These are phyloP conservation scores for Tylopilus balloui DNA, from an alignment of 768 basidiomycete species.

Conservation along the genomic window DNA sequence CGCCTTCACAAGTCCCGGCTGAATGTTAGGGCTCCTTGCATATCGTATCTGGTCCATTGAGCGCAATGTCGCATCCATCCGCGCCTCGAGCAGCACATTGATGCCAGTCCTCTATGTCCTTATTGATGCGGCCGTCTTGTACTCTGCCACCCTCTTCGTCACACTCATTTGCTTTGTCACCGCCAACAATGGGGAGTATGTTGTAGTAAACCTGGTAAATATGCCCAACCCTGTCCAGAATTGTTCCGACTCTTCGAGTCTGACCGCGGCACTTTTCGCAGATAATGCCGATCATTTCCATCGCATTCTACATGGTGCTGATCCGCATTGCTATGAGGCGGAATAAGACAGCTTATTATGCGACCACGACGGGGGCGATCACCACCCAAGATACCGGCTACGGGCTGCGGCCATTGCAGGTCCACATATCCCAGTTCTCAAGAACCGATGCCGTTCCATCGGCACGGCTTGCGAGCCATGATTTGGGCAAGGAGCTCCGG, in stretches of 20 bases:
- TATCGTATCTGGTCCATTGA: not conserved
- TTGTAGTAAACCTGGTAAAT: not conserved
- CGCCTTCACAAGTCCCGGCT: not conserved
- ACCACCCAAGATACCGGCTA: not conserved
- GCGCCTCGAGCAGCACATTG: not conserved
- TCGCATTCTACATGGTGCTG: not conserved
- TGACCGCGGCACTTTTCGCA: not conserved
- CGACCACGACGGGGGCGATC: not conserved
- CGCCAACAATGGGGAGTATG: not conserved
- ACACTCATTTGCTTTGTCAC: not conserved
- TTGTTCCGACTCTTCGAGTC: not conserved
- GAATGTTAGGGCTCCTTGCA: not conserved
- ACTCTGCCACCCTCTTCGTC: not conserved
- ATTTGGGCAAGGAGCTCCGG: not conserved
- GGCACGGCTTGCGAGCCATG: not conserved
- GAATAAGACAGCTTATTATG: not conserved
- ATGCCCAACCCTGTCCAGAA: not conserved
- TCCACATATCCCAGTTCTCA: not conserved
- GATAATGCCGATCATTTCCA: not conserved
- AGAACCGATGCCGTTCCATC: not conserved
- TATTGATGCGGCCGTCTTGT: not conserved
- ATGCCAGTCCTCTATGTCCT: not conserved
- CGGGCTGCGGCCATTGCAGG: not conserved
- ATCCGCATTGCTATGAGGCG: not conserved
- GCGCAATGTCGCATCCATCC: not conserved